Conservation (phyloP, 148 eudicot species). For the Amaranthus cruentus region DNA sequence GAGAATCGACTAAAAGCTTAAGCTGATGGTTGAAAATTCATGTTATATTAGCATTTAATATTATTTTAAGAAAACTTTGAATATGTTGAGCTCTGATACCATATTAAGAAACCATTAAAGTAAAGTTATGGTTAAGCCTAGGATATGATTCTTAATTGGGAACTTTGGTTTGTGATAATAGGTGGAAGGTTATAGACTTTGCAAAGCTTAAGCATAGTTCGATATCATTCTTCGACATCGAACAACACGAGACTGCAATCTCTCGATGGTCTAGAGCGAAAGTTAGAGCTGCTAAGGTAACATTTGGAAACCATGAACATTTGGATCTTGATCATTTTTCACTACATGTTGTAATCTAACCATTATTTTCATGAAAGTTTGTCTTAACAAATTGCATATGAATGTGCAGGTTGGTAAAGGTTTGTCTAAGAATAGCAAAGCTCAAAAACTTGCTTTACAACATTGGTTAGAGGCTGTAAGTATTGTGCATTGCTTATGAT, state of each 20-base stretch:
- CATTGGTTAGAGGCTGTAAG: constrained; percentile 99
- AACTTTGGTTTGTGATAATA: constrained; percentile 9
- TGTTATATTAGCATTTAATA: neutral
- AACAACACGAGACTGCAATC: constrained; percentile 86
- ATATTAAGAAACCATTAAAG: neutral
- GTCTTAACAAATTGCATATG: neutral
- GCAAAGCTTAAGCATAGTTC: constrained; percentile 88
- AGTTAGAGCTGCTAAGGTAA: constrained; percentile 94
- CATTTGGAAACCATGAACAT: neutral
- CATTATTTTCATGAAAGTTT: neutral
- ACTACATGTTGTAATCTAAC: neutral
- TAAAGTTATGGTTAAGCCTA: neutral
- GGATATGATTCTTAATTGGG: neutral
- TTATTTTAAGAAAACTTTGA: neutral
- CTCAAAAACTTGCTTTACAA: constrained; percentile 87
- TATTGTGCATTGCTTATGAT: neutral
- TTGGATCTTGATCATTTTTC: neutral
- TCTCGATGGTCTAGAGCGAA: constrained; percentile 98
- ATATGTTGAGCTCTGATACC: neutral
- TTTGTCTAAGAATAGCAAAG: constrained; percentile 70
- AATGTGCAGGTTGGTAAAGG: constrained; percentile 89
- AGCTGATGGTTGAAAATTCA: no score
- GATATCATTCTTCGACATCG: constrained; percentile 78
- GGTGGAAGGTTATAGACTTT: constrained; percentile 96
- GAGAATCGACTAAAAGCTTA: no score